These are phyloP conservation scores for Atkinsonella texensis DNA, from an alignment of 2,329 filamentous ascomycete species.

Conservation along the genomic window DNA sequence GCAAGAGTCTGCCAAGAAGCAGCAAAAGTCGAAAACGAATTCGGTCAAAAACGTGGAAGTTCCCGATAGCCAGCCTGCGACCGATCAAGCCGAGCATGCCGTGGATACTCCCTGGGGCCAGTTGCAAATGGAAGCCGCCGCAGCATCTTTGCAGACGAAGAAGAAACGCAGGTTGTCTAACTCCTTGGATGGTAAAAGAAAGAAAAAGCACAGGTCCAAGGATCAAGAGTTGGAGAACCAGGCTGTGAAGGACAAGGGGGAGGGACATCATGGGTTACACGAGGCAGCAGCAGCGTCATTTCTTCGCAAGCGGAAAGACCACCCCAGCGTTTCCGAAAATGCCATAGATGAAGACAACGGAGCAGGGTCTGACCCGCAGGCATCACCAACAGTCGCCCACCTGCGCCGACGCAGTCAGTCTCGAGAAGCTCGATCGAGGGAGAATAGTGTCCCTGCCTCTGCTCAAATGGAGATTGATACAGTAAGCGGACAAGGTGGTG, in stretches of 20 bases:
- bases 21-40: conserved; percentile 17
- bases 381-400: conserved; percentile 18
- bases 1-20: conserved; percentile 10
- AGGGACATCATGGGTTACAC: not conserved
- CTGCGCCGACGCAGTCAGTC: conserved; percentile 15
- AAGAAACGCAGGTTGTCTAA: conserved; percentile 22
- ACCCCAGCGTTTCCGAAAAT: conserved; percentile 6
- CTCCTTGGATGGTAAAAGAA: conserved; percentile 17
- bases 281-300: conserved; percentile 5
- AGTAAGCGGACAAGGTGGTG: not conserved
- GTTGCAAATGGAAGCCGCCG: conserved; percentile 7
- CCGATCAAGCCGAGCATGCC: not conserved
- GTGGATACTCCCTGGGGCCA: conserved; percentile 5
- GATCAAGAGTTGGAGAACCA: conserved; percentile 12
- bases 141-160: conserved; percentile 15
- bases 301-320: conserved; percentile 6
- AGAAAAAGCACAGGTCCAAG: conserved; percentile 21
- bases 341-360: conserved; percentile 12
- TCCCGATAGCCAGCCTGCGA: conserved; percentile 3
- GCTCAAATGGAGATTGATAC: conserved; percentile 16
- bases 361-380: conserved; percentile 10
- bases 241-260: not conserved
- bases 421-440: conserved; percentile 15
- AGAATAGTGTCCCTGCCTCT: conserved; percentile 13
- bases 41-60: conserved; percentile 4